Base-by-base conservation (phyloP, 768 basidiomycete genomes). In the Albatrellus ellisii region DNA sequence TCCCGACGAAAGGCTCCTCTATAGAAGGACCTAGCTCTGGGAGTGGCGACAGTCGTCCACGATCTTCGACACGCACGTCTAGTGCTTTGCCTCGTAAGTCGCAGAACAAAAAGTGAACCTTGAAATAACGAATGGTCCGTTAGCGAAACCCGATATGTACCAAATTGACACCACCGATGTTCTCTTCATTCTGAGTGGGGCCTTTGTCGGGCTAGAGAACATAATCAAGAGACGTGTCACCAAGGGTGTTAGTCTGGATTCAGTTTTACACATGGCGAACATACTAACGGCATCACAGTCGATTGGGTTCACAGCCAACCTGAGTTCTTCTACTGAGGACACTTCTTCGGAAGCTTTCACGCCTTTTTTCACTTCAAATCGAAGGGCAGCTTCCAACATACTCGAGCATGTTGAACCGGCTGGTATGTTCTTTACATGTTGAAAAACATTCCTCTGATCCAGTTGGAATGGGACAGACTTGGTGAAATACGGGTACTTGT, bases 151-250 rank as follows among this genome's bases (percentile, higher is more conserved):
- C 0, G 87, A 89, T 34, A 62, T 68, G 10, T 84, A 77, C 51
- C 73, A 77, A 40, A 79, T 91, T 27, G 84, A 91, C 58, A 94
- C 90, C 0, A 76, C 82, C 6, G 91, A 97, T 52, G 75, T 97
- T 20, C 64, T 98, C n/a, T 98, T 98, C 60, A 84, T 98, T 46
- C 58, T 94, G 9, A 91, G 89, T 38, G 94, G 94, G 2, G 94
- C 94, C 1, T 95, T 95, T 55, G 90, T 95, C 8, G 92, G 92
- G 0, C 62, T 97, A 37, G 91, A 95, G 32, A 73, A 67, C 39
- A 62, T 97, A 20, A 76, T 98, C 48, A 79, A 78, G 56, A 67
- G 78, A 41, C 70, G 91, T 28, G 67, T 89, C 9, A 76, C 80
- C 9, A 90, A 88, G 63, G 89, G 89, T 5, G 90, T 91, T 57